phyloP scores from a whole-genome alignment of 2,329 filamentous ascomycete genomes.

The Microcyclospora pomicola region DNA sequence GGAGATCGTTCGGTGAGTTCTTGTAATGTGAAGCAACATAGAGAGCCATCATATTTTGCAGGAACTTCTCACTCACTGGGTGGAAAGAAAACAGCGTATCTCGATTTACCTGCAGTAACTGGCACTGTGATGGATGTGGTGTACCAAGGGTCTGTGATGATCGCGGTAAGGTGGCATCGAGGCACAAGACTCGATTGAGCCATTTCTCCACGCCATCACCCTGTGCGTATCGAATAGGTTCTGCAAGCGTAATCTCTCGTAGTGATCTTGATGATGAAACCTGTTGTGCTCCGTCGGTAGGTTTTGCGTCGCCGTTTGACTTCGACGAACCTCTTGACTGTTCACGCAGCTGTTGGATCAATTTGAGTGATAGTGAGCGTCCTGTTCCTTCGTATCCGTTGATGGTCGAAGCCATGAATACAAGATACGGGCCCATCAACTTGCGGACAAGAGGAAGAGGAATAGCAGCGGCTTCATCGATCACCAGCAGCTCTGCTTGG shows the following conservation, averaged over 20 bases:
- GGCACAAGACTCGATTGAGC: slow-evolving; percentile 85
- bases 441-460: slow-evolving; percentile 84
- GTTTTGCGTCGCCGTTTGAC: slow-evolving; percentile 41
- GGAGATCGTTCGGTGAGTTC: slow-evolving; percentile 94
- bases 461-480: slow-evolving; percentile 95
- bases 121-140: slow-evolving; percentile 80
- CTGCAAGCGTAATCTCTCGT: slow-evolving; percentile 80
- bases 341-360: slow-evolving; percentile 92
- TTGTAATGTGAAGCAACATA: slow-evolving; percentile 98
- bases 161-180: slow-evolving; percentile 79
- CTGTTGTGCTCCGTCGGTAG: slow-evolving; percentile 48
- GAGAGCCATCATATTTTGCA: slow-evolving; percentile 95
- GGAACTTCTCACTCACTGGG: slow-evolving; percentile 87
- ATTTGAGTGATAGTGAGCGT: slow-evolving; percentile 81
- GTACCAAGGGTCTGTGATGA: slow-evolving; percentile 64
- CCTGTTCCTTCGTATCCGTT: slow-evolving; percentile 98
- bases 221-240: slow-evolving; percentile 87
- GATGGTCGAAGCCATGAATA: slow-evolving; percentile 99
- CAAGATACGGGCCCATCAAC: slow-evolving; percentile 88
- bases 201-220: slow-evolving; percentile 90
- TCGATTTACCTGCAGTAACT: slow-evolving; percentile 86
- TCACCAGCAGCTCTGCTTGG: slow-evolving; percentile 87
- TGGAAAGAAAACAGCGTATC: slow-evolving; percentile 98
- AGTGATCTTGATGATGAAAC: slow-evolving; percentile 60
- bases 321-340: slow-evolving; percentile 60